These are phyloP conservation scores for Eimeria maxima DNA, from an alignment of 169 alveolate species.

Conservation along the genomic window DNA sequence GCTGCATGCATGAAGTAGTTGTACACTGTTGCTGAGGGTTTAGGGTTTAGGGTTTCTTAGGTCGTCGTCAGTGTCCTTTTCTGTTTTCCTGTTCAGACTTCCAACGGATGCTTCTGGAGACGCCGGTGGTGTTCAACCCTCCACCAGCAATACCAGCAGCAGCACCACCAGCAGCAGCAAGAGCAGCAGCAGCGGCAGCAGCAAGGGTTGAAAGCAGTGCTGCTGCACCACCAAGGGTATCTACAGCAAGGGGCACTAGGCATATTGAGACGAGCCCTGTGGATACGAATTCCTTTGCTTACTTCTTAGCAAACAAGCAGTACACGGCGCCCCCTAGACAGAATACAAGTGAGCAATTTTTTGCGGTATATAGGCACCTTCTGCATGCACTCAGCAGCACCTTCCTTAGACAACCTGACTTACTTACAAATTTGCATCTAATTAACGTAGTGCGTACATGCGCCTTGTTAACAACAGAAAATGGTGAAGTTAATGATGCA, in stretches of 20 bases:
- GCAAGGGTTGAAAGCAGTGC: no score
- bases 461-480: no score
- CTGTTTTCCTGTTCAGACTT: not conserved
- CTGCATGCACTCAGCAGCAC: no score
- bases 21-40: no score
- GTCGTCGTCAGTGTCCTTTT: no score
- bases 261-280: not conserved
- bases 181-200: not conserved
- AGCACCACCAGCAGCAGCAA: not conserved
- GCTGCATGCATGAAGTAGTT: no score
- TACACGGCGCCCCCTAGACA: not conserved
- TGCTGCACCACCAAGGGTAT: no score
- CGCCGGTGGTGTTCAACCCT: not conserved
- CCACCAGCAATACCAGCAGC: not conserved
- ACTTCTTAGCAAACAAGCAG: not conserved
- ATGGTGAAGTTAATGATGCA: no score
- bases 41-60: not conserved
- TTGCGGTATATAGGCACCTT: no score
- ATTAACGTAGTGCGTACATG: no score
- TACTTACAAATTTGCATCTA: no score
- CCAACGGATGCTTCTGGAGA: constrained; percentile 16
- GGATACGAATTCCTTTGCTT: constrained; percentile 23
- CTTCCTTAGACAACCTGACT: no score
- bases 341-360: not conserved
- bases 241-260: not conserved